phyloP scores from a whole-genome alignment of 108 stramenopile species.

The Skeletonema potamos region DNA sequence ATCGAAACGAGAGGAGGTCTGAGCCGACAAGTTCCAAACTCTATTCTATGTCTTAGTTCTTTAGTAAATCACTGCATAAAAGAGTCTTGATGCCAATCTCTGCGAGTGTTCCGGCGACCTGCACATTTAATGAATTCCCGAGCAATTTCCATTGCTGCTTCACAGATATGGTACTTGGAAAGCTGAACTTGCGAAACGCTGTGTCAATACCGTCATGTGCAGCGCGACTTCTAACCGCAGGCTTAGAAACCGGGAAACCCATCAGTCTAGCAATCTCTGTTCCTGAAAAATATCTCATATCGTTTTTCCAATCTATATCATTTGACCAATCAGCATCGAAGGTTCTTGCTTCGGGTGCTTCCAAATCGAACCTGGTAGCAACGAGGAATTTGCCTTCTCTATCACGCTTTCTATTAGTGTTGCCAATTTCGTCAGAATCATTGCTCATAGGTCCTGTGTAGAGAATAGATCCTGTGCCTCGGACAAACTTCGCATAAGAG shows the following conservation, averaged over 20 bases:
- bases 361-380: conserved; percentile 38
- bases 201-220: not conserved
- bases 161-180: conserved; percentile 48
- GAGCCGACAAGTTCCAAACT: not conserved
- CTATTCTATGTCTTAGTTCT: not conserved
- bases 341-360: conserved; percentile 52
- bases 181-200: conserved; percentile 49
- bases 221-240: not conserved
- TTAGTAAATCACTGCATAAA: not conserved
- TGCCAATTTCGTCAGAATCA: not conserved
- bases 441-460: conserved; percentile 36
- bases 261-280: conserved; percentile 77
- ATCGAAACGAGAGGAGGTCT: not conserved
- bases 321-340: conserved; percentile 60
- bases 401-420: not conserved
- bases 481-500: conserved; percentile 78
- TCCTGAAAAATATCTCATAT: conserved; percentile 83
- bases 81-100: conserved; percentile 51
- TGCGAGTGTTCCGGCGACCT: conserved; percentile 63
- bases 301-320: conserved; percentile 43
- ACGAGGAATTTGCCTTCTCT: not conserved
- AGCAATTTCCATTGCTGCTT: conserved; percentile 87
- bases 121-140: conserved; percentile 81
- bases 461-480: conserved; percentile 88
- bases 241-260: conserved; percentile 57